Base-by-base conservation (phyloP, 805 yeast species). In the Wickerhamiella occidentalis region DNA sequence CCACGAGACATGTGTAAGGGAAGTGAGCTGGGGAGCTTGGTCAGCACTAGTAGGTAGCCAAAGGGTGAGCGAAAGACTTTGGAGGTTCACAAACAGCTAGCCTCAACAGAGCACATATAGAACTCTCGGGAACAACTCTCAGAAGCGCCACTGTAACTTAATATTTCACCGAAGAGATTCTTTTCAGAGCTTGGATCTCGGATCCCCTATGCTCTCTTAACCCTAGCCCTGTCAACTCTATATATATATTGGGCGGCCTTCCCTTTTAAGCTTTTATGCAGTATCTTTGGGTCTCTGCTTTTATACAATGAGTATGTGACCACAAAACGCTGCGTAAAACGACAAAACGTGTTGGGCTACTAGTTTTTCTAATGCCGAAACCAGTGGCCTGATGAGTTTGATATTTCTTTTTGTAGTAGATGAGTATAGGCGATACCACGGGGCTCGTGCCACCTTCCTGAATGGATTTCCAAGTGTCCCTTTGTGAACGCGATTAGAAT, bases 281-380 rank as follows among this genome's bases (percentile, higher is more conserved):
- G 41, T 30, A 44, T 45, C 41, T 45, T 45, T 35, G 41, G 47
- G 47, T 23, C 26, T 12, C 13, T 22, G 33, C 41, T 26, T 35
- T 38, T 19, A 18, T 25, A 15, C 9, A 21, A 35, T 45, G 26
- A 23, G 40, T 37, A 19, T n/a, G 30, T 35, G 41, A 37, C 47
- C 47, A 35, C 47, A 45, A 45, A 45, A 35, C 43, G 48, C 48
- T 45, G 43, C 48, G 26, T 17, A 40, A 23, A 40, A 6, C 22
- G 35, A 29, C 43, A 18, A 33, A 51, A 49, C 52, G 38, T 54
- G 55, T 55, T 55, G 58, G 53, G 59, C 51, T 57, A 51, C 50
- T 50, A 47, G 50, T 43, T 49, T 42, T 23, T 45, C 7, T n/a
- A 18, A 19, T 51, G 44, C 51, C 35, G 42, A 18, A 40, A 17